Conservation (phyloP, 1,139 yeast genomes). For the Pichia sp. region DNA sequence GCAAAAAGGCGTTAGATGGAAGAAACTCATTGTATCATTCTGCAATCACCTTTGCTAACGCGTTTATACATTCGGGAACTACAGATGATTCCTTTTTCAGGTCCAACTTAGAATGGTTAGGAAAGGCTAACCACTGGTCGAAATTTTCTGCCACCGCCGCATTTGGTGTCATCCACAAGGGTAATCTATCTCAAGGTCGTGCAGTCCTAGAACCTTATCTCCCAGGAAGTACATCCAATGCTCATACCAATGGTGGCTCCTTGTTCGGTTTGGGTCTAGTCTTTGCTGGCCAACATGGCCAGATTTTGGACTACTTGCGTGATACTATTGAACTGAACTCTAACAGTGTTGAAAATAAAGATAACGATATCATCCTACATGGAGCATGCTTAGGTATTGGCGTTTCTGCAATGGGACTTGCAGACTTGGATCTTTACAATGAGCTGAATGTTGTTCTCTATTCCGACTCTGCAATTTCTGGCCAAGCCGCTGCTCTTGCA, state of each 20-base stretch:
- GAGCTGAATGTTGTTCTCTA: conserved; percentile 80
- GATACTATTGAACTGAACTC: conserved; percentile 62
- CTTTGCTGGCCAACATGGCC: conserved; percentile 94
- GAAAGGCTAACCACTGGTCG: conserved; percentile 97
- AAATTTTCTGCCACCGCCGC: conserved; percentile 98
- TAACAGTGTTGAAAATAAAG: conserved; percentile 42
- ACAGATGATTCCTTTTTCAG: conserved; percentile 92
- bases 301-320: conserved; percentile 75
- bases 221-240: conserved; percentile 75
- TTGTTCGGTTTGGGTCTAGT: conserved; percentile 89
- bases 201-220: conserved; percentile 84
- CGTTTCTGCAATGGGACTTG: conserved; percentile 95
- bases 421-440: conserved; percentile 69
- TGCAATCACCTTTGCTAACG: conserved; percentile 92
- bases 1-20: conserved; percentile 81
- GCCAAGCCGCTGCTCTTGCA: conserved; percentile 94
- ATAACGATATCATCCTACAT: conserved; percentile 82
- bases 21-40: conserved; percentile 92
- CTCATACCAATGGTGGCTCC: conserved; percentile 94
- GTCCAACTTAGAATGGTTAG: conserved; percentile 90
- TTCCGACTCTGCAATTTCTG: conserved; percentile 89
- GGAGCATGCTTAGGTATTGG: conserved; percentile 97
- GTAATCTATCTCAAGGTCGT: conserved; percentile 88
- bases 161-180: conserved; percentile 93
- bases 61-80: conserved; percentile 94